These are phyloP conservation scores for Phytophthora crassamura DNA, from an alignment of 352 stramenopile species.

Conservation along the genomic window DNA sequence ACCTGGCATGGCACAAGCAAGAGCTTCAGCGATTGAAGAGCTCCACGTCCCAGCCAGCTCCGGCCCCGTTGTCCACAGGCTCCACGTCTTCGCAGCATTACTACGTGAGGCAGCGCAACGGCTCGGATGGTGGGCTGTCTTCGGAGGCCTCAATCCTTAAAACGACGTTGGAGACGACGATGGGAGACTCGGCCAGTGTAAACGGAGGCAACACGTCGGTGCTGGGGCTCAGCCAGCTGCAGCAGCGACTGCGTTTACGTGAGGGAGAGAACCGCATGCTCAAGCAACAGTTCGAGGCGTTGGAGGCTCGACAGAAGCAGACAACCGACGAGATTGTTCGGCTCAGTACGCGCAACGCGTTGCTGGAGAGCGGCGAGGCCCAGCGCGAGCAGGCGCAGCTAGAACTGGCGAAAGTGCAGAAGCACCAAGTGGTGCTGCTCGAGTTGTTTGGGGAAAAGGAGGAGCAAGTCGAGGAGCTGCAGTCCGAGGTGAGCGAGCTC, in stretches of 20 bases:
- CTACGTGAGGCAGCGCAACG: constrained; percentile 19
- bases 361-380: constrained; percentile 65
- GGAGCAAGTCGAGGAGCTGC: constrained; percentile 85
- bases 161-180: constrained; percentile 53
- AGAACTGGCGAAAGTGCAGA: constrained; percentile 62
- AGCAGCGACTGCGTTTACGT: constrained; percentile 73
- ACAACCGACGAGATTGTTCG: constrained; percentile 78
- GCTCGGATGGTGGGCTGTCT: constrained; percentile 19
- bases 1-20: constrained; percentile 69
- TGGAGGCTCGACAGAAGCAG: constrained; percentile 76
- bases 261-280: constrained; percentile 81
- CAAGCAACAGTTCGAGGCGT: constrained; percentile 66
- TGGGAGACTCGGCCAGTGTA: constrained; percentile 33
- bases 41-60: constrained; percentile 1
- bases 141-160: constrained; percentile 71
- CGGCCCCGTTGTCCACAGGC: constrained; percentile 27
- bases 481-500: constrained; percentile 77
- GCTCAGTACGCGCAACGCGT: constrained; percentile 75
- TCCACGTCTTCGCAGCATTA: constrained; percentile 33
- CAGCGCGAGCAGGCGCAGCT: constrained; percentile 57
- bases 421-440: constrained; percentile 82
- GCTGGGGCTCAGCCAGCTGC: constrained; percentile 75
- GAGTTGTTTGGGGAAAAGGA: constrained; percentile 89
- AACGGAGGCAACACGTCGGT: constrained; percentile 57
- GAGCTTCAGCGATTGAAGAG: constrained; percentile 60